Conservation (phyloP, 495 filamentous ascomycete genomes). For the Hyaloscypha hepaticicola region DNA sequence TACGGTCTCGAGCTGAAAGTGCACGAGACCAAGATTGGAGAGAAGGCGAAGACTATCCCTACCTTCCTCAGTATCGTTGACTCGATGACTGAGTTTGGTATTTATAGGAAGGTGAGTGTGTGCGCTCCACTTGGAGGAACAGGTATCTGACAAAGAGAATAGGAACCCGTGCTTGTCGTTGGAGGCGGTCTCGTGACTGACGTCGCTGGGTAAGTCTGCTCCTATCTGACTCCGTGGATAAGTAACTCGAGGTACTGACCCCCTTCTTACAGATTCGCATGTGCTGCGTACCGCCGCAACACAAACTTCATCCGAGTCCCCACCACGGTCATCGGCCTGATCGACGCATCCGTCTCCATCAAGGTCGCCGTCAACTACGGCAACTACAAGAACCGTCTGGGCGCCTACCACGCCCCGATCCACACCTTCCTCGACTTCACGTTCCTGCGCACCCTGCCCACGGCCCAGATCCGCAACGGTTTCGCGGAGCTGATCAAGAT, state of each 20-base stretch:
- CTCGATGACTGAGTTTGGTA: slow-evolving; percentile 65
- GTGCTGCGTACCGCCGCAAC: slow-evolving; percentile 53
- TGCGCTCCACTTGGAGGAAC: slow-evolving; percentile 3
- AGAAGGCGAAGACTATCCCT: slow-evolving; percentile 62
- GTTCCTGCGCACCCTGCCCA: slow-evolving; percentile 59
- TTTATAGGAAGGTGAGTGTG: slow-evolving; percentile 52
- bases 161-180: slow-evolving; percentile 64
- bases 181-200: slow-evolving; percentile 65
- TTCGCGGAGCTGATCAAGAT: slow-evolving; percentile 70
- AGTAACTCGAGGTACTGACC: slow-evolving; percentile 23
- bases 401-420: slow-evolving; percentile 64
- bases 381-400: slow-evolving; percentile 64
- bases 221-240: slow-evolving; percentile 29
- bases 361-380: slow-evolving; percentile 67
- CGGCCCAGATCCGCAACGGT: slow-evolving; percentile 60
- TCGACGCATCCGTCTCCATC: slow-evolving; percentile 65
- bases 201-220: slow-evolving; percentile 55
- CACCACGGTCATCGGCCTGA: slow-evolving; percentile 65
- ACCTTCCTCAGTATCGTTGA: slow-evolving; percentile 60
- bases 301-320: slow-evolving; percentile 59
- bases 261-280: slow-evolving; percentile 51
- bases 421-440: slow-evolving; percentile 67
- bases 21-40: slow-evolving; percentile 63
- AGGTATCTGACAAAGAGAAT: slow-evolving; percentile 15
- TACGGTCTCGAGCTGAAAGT: slow-evolving; percentile 54